Evolutionary conservation across 352 stramenopile genomes (phyloP).

Genomic region (Pythium volutum): DNA sequence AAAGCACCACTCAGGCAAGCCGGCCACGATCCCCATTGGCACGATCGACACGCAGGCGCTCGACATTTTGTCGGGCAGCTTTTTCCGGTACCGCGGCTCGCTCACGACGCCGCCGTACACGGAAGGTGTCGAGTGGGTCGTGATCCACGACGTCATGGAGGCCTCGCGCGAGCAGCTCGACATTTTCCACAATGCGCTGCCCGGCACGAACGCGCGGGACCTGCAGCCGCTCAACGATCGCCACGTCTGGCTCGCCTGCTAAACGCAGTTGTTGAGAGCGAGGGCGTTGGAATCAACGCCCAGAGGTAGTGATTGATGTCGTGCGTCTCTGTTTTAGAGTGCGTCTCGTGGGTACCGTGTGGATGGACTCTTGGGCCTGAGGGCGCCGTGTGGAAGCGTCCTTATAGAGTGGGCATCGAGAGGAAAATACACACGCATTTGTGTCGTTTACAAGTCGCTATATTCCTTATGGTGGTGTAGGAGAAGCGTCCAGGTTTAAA

Average conservation of each 20-base stretch:
- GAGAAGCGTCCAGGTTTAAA: no score
- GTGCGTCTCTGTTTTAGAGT: background rate
- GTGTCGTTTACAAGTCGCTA: no score
- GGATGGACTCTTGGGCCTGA: background rate
- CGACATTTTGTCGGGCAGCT: constrained; percentile 34
- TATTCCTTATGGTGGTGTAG: no score
- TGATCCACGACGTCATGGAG: constrained; percentile 49
- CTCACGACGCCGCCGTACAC: constrained; percentile 73
- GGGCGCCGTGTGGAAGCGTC: background rate
- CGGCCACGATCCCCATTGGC: constrained; percentile 31
- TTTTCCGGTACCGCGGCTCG: constrained; percentile 64
- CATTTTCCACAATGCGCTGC: constrained; percentile 43
- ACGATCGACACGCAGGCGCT: constrained; percentile 31
- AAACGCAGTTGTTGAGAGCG: background rate
- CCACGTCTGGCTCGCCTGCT: constrained; percentile 27
- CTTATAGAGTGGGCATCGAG: background rate
- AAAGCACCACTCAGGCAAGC: constrained; percentile 19
- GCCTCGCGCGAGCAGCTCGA: constrained; percentile 53
- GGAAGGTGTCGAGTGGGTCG: constrained; percentile 71
- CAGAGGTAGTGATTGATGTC: no score
- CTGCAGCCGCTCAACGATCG: constrained; percentile 53
- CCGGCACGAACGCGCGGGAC: constrained; percentile 46
- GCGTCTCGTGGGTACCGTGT: no score
- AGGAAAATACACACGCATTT: background rate
- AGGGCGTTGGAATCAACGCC: no score